These are phyloP conservation scores for Verruconis gallopava DNA, from an alignment of 2,329 filamentous ascomycete genomes.

Conservation along the genomic window DNA sequence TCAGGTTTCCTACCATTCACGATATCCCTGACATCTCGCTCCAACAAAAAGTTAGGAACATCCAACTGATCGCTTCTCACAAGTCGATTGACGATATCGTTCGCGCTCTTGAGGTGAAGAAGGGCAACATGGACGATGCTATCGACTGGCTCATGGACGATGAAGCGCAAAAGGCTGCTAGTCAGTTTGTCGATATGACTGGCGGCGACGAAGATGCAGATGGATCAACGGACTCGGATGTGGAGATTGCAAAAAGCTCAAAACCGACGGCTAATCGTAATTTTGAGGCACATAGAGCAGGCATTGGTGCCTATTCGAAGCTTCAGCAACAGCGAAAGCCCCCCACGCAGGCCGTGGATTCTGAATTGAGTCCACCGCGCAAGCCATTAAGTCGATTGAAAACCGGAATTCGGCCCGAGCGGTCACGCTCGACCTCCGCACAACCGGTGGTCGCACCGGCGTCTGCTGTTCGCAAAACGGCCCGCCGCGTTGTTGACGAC, in stretches of 20 bases:
- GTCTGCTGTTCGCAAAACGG: not conserved
- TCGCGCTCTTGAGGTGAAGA: constrained; percentile 36
- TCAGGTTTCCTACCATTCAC: constrained; percentile 16
- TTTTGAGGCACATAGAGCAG: not conserved
- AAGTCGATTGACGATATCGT: constrained; percentile 35
- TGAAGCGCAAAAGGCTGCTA: constrained; percentile 20
- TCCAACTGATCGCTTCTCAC: constrained; percentile 36
- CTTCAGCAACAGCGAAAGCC: not conserved
- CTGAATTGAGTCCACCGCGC: not conserved
- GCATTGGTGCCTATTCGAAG: not conserved
- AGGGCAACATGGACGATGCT: constrained; percentile 44
- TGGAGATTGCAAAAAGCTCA: not conserved
- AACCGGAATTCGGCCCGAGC: not conserved
- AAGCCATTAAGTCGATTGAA: not conserved
- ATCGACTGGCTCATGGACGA: constrained; percentile 30
- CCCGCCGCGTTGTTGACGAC: not conserved
- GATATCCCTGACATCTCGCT: constrained; percentile 39
- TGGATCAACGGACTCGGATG: constrained; percentile 11
- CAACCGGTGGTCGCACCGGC: constrained; percentile 1
- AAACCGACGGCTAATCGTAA: not conserved
- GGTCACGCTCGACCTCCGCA: constrained; percentile 1
- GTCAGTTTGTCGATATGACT: constrained; percentile 12
- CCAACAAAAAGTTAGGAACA: constrained; percentile 38
- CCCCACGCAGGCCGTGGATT: not conserved
- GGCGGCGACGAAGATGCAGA: constrained; percentile 14